Base-by-base conservation (phyloP, 148 eudicot genomes). In the Vaccinium myrtillus region DNA sequence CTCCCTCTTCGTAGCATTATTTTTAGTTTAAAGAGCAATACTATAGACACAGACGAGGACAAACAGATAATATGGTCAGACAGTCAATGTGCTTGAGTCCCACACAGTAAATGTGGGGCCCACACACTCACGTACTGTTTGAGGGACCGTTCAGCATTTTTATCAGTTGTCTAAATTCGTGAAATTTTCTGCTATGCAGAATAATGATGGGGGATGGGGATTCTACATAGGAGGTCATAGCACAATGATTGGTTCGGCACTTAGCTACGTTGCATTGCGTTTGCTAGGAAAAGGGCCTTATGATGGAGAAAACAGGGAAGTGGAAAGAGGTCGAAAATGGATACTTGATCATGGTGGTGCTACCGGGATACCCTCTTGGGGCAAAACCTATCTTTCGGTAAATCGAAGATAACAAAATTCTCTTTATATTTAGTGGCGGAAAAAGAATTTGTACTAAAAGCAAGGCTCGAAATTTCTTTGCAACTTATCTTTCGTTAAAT, bases 161-260 rank as follows among this genome's bases (percentile, higher is more conserved):
- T 49, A 19, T n/a, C 8, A 8, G 12, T 63, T 8, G 13, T n/a
- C 69, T 63, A 8, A 21, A n/a, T 63, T 63, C 13, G 3, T n/a
- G 12, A 21, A n/a, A 21, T 11, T n/a, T 63, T n/a, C 8, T n/a
- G n/a, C 11, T 2, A 1, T 13, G 83, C 6, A 84, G 86, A 84
- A 84, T 6, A 70, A 84, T 16, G 86, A 84, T 63, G 86, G 86
- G 0, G 86, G 86, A 30, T 84, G 86, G 79, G 86, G 86, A 32
- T 79, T 84, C 13, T 56, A 39, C 46, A 9, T 84, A 53, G 78
- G 16, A 18, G 65, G 83, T 21, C 86, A 84, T 9, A 84, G 86
- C 86, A 79, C 86, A 14, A 84, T 79, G 86, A 15, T 84, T 69
- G 75, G 78, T 9, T n/a, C 82, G 0, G 79, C 70, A n/a, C 54